phyloP scores from a whole-genome alignment of 352 stramenopile species.

The Globisporangium rhizosaccharum region DNA sequence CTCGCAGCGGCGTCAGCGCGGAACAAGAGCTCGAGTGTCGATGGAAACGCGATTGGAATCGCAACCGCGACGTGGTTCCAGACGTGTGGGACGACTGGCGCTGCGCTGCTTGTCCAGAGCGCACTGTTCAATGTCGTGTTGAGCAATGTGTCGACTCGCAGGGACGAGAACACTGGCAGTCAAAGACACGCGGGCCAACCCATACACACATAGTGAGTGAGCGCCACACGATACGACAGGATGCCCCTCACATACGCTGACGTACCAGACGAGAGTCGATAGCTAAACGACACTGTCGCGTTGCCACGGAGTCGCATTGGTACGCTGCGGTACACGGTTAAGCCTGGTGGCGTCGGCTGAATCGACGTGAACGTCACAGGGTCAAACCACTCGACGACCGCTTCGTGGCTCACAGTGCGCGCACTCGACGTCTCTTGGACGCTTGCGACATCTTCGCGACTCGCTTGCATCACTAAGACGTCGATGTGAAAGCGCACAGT shows the following conservation, averaged over 20 bases:
- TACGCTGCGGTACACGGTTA: slow-evolving; percentile 26
- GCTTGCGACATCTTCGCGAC: not conserved
- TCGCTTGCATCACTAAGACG: slow-evolving; percentile 9
- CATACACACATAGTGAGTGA: slow-evolving; percentile 4
- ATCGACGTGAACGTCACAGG: slow-evolving; percentile 7
- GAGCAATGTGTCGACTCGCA: slow-evolving; percentile 29
- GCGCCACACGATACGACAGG: not conserved
- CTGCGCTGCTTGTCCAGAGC: slow-evolving; percentile 33
- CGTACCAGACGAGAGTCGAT: slow-evolving; percentile 32
- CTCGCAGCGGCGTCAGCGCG: slow-evolving; percentile 15
- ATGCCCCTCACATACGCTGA: not conserved
- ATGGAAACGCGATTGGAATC: slow-evolving; percentile 17
- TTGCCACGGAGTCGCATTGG: slow-evolving; percentile 16
- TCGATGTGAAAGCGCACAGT: slow-evolving; percentile 17
- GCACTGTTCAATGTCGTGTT: slow-evolving; percentile 15
- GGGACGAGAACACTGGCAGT: slow-evolving; percentile 28
- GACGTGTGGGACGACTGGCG: slow-evolving; percentile 3
- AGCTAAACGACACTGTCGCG: slow-evolving; percentile 24
- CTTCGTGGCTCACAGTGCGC: slow-evolving; percentile 11
- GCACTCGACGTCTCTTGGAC: slow-evolving; percentile 17
- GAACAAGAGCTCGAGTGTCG: slow-evolving; percentile 31
- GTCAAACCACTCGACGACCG: slow-evolving; percentile 26
- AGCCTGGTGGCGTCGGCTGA: not conserved
- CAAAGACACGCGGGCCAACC: not conserved
- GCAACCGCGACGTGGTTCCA: slow-evolving; percentile 25